phyloP scores from a whole-genome alignment of 306 rosid genomes.

The Trifolium fragiferum region DNA sequence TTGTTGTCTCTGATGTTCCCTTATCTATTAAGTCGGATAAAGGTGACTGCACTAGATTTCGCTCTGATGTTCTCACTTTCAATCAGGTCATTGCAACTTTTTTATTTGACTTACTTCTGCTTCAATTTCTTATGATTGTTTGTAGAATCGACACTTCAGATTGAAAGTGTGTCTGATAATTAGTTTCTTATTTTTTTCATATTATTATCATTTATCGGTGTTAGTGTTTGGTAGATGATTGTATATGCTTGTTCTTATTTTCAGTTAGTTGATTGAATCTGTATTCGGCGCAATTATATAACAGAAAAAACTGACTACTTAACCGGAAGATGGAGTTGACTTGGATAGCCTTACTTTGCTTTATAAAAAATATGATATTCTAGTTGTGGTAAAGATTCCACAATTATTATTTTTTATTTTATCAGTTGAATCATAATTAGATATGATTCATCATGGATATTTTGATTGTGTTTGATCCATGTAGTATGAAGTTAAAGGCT shows the following conservation, averaged over 20 bases:
- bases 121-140: not conserved
- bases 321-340: not conserved
- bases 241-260: not conserved
- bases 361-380: not conserved
- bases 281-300: not conserved
- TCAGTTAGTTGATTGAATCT: not conserved
- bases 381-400: not conserved
- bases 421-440: not conserved
- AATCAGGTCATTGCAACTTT: conserved; percentile 51
- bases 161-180: not conserved
- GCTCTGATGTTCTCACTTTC: conserved; percentile 76
- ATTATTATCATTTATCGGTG: not conserved
- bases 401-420: not conserved
- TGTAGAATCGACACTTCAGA: not conserved
- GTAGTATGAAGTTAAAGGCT: not conserved
- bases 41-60: conserved; percentile 83
- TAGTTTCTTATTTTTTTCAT: too few species aligned
- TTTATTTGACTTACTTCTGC: not conserved
- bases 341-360: not conserved
- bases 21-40: conserved; percentile 78
- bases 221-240: not conserved
- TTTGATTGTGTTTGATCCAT: not conserved
- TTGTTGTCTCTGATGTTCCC: conserved; percentile 59
- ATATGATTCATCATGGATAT: not conserved
- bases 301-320: not conserved